phyloP scores from a whole-genome alignment of 2,329 filamentous ascomycete species.

The Mollisia scopiformis region DNA sequence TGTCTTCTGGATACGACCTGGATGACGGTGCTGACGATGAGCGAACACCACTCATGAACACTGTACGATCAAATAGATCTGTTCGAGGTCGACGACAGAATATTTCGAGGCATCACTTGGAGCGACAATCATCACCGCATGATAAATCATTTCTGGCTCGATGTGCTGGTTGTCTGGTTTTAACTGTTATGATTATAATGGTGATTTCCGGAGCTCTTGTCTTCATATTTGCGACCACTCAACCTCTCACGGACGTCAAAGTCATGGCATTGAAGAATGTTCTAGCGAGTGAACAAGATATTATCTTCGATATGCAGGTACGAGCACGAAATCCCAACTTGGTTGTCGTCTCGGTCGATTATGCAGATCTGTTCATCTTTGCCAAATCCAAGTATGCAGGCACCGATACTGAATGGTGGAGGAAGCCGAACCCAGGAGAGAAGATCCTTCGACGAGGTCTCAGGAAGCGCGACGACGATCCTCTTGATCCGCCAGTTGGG shows the following conservation, averaged over 20 bases:
- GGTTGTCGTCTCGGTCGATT: constrained; percentile 81
- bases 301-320: constrained; percentile 92
- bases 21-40: constrained; percentile 89
- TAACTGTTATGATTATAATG: constrained; percentile 80
- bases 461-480: constrained; percentile 36
- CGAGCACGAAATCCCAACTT: constrained; percentile 92
- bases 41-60: constrained; percentile 75
- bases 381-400: constrained; percentile 91
- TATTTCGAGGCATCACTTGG: constrained; percentile 66
- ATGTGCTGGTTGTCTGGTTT: constrained; percentile 83
- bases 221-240: constrained; percentile 90
- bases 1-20: constrained; percentile 72
- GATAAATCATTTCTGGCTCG: constrained; percentile 67
- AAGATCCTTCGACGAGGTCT: constrained; percentile 38
- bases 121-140: constrained; percentile 70
- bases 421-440: constrained; percentile 38
- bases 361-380: constrained; percentile 90
- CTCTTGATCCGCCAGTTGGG: constrained; percentile 48
- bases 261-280: constrained; percentile 86
- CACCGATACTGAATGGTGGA: constrained; percentile 60
- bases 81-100: constrained; percentile 55
- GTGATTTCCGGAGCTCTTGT: constrained; percentile 84
- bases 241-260: constrained; percentile 78
- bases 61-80: constrained; percentile 65
- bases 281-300: constrained; percentile 88